Base-by-base conservation (phyloP, 768 basidiomycete genomes). In the Dioszegia hungarica region DNA sequence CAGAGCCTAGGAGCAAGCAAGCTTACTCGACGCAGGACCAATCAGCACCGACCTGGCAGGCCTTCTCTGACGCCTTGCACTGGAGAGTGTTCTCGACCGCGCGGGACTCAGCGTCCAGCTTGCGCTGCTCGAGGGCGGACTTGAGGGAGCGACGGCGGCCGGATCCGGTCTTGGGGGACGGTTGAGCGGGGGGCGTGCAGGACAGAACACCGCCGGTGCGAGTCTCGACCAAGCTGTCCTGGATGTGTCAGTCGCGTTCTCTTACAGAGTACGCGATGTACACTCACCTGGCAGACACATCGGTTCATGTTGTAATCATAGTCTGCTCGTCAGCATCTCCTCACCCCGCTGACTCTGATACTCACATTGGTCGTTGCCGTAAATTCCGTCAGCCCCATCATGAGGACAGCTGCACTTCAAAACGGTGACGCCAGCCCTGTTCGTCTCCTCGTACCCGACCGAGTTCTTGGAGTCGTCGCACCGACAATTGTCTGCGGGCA, bases 11-110 rank as follows among this genome's bases (percentile, higher is more conserved):
- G n/a, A 22, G 17, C 5, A 17, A 1, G 17, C n/a, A n/a, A n/a
- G 47, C 59, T 55, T 20, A 61, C 63, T 61, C 57, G 11, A 41
- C 38, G 39, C 63, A 64, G 8, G 20, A 28, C 59, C 60, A 64
- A 24, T 33, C 6, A 12, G 41, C 51, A 40, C 41, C 29, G 37
- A 28, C 39, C 49, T 64, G 47, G 31, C 63, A 64, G 41, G 63
- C 63, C 54, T 61, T 56, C 31, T 64, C 59, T 8, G 47, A 49
- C 47, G n/a, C 33, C 31, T 34, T 22, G 34, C 47, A 49, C 10
- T 14, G 31, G 17, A 49, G 33, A 10, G 34, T 24, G 33, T 15
- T n/a, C 33, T 49, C 47, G 34, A 34, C 47, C 19, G 29, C 47
- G 2, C 47, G 29, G 19, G 47, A 49, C 47, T 33, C 47, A 4